Evolutionary conservation across 495 filamentous ascomycete genomes (phyloP).

Genomic region (Apiosordaria backusii): DNA sequence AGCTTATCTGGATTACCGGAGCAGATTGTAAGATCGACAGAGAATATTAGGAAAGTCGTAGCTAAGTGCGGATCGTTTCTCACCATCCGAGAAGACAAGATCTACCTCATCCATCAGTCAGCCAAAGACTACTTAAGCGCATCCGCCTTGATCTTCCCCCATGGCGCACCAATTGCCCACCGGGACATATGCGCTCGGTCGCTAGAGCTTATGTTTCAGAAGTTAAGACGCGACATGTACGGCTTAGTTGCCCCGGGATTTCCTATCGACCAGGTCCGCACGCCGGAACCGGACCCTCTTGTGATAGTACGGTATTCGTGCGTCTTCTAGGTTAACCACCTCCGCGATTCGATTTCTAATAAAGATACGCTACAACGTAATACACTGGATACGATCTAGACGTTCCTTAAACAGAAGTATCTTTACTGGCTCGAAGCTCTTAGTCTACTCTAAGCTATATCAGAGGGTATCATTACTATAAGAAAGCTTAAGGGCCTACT

Average conservation of each 20-base stretch:
- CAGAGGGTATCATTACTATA: conserved; percentile 26
- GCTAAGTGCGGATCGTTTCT: conserved; percentile 32
- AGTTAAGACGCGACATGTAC: conserved; percentile 23
- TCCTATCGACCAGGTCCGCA: conserved; percentile 14
- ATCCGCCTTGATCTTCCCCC: conserved; percentile 4
- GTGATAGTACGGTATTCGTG: conserved; percentile 35
- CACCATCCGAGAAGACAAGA: conserved; percentile 25
- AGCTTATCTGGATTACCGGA: conserved; percentile 13
- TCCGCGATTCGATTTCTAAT: conserved; percentile 21
- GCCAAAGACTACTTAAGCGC: conserved; percentile 36
- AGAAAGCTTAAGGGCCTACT: conserved; percentile 18
- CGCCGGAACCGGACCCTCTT: conserved; percentile 33
- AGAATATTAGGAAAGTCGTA: conserved; percentile 16
- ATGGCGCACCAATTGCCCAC: conserved; percentile 5
- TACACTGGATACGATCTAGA: conserved; percentile 6
- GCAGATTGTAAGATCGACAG: not conserved
- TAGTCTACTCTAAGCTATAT: conserved; percentile 35
- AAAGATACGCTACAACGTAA: not conserved
- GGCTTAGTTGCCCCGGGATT: conserved; percentile 14
- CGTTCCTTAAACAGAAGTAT: conserved; percentile 11
- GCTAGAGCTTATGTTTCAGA: conserved; percentile 24
- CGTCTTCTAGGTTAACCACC: conserved; percentile 40
- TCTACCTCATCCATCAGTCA: conserved; percentile 42
- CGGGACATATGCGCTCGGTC: conserved; percentile 29
- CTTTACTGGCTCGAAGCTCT: too few species aligned